Conservation (phyloP, 345 rosid genomes). For the Limnanthes douglasii region DNA sequence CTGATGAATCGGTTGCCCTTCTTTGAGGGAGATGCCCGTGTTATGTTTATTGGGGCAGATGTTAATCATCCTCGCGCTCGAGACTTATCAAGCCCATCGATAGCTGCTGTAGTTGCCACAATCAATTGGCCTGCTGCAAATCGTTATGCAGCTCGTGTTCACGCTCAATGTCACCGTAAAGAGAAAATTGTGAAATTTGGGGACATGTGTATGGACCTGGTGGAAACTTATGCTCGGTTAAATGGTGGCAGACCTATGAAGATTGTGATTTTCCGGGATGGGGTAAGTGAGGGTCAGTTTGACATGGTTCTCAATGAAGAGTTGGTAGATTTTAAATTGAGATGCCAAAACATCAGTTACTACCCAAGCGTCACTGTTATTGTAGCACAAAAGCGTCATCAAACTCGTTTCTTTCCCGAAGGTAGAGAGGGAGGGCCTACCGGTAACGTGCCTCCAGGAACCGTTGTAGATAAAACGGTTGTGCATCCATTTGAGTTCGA, state of each 20-base stretch:
- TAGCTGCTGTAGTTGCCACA: conserved; percentile 77
- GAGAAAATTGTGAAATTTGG: conserved; percentile 62
- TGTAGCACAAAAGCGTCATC: conserved; percentile 75
- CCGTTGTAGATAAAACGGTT: conserved; percentile 56
- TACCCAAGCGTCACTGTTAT: conserved; percentile 51
- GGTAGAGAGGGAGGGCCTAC: conserved; percentile 19
- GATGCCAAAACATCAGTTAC: conserved; percentile 20
- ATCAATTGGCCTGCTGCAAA: conserved; percentile 86
- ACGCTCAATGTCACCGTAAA: conserved; percentile 38
- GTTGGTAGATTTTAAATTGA: conserved; percentile 33
- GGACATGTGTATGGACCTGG: conserved; percentile 53
- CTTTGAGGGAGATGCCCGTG: conserved; percentile 26
- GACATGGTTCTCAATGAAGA: conserved; percentile 86
- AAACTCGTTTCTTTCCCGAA: conserved; percentile 50
- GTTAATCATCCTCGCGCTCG: conserved; percentile 70
- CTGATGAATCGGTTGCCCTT: conserved; percentile 34
- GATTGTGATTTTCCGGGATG: conserved; percentile 74
- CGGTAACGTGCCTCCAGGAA: conserved; percentile 63
- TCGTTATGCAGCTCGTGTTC: conserved; percentile 63
- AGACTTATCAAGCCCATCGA: conserved; percentile 49
- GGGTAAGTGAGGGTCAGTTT: conserved; percentile 80
- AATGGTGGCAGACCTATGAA: conserved; percentile 36
- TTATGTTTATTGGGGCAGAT: conserved; percentile 87
- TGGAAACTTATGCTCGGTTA: conserved; percentile 22
- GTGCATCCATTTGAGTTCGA: conserved; percentile 70